Evolutionary conservation across 2,329 filamentous ascomycete genomes (phyloP), one percentile per base, ranked within the genome.

Genomic region (Lachnellula occidentalis): DNA sequence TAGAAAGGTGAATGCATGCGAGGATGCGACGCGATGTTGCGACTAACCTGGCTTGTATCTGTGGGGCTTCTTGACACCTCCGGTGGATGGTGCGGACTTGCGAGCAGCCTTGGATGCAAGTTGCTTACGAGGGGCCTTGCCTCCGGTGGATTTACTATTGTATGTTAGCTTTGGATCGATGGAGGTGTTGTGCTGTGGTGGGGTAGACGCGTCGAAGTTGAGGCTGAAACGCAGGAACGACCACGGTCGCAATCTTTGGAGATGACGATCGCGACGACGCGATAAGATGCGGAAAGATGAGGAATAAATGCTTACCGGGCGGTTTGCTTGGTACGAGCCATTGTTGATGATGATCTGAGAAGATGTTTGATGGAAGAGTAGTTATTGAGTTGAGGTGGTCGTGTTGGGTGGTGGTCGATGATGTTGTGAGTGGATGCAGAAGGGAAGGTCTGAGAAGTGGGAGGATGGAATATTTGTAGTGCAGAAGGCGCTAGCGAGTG

Each of bases 41-140:
- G 53, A 67, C 73, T 64, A 75, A 78, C 87, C 88, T 71, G 88
- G 88, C 88, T 91, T 92, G 75, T 92, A 83, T 71, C 88, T 82
- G 79, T 92, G 88, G 77, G 89, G 89, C 88, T 94, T 94, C 88
- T 94, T 94, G 84, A 92, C 88, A 86, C 88, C 88, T 70, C 92
- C 94, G 74, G 94, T 97, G 61, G 91, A 96, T 68, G 94, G 94
- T 59, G 94, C 92, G 69, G 87, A 91, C 87, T 99, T 99, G 81
- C 94, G 92, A 71, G 94, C 92, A 66, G 92, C 94, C 83, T 89
- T 89, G 82, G 92, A 96, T 69, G 92, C 92, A 72, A 97, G 91
- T 85, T 96, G 92, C 90, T 99, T 99, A 78, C 85, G 83, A 61
- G 84, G 84, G 67, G 85, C 85, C 80, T 88, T 87, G 81, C 85